Base-by-base conservation (phyloP, 163 green algal genomes). In the Scenedesmus sp. region DNA sequence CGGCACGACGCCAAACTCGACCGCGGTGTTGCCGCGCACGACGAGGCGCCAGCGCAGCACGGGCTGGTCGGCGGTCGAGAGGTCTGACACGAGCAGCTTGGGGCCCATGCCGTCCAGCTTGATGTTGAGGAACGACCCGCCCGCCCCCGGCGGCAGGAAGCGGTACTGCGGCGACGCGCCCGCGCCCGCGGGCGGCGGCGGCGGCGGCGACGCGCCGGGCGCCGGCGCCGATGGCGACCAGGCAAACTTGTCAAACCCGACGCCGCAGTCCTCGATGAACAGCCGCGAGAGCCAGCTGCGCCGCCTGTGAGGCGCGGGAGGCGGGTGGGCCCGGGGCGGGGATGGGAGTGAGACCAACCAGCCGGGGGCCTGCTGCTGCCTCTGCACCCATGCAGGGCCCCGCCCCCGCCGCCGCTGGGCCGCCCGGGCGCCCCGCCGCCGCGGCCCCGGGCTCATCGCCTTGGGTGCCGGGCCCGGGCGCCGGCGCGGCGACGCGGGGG, bases 11-110 rank as follows among this genome's bases (percentile, higher is more conserved):
- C 91, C 91, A 84, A 96, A 93, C 81, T 95, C 91, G 24, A 93
- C 89, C n/a, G 91, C 90, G 39, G 90, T 96, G 87, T 96, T 96
- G 51, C 91, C 91, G 1, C 80, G 78, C 45, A 96, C 78, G 57
- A 76, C 73, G 47, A 96, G 67, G 11, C 84, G 72, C 91, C 91
- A 95, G 18, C 88, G 86, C 69, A 96, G 83, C 28, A 91, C 28
- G 9, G 64, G 75, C 45, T 88, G 71, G 31, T 91, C 72, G 24
- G 69, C 75, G 13, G 88, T 95, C 24, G 84, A 92, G 13, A 81
- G 15, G 24, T 90, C 80, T 15, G 88, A 93, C 13, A 94, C 72
- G 29, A 95, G 82, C 80, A 96, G 78, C 70, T 93, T 93, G n/a
- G 91, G 91, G 1, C 91, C 91, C 56, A 93, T 91, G 42, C 86